These are phyloP conservation scores for Phalaenopsis equestris DNA, from an alignment of 106 monocot species.

Conservation along the genomic window DNA sequence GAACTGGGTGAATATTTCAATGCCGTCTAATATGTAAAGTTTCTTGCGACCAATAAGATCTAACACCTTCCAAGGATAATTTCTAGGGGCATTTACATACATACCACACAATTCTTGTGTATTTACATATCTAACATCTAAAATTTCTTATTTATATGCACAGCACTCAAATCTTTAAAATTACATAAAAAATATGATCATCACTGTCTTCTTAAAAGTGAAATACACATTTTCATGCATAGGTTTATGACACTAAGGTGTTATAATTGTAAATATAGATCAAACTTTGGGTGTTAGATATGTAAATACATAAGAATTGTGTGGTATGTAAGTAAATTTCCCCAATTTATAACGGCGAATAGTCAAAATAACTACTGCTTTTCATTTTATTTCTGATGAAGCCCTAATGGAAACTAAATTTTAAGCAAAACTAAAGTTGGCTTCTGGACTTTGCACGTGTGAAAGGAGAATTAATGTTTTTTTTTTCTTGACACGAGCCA, in stretches of 20 bases:
- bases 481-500: background rate
- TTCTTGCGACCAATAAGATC: slow-evolving; percentile 24
- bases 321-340: too few species aligned
- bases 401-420: background rate
- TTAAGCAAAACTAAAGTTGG: background rate
- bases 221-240: too few species aligned
- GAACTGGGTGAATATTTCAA: slow-evolving; percentile 37
- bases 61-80: slow-evolving; percentile 16
- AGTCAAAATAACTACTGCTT: background rate
- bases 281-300: too few species aligned
- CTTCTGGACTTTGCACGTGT: background rate
- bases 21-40: slow-evolving; percentile 73
- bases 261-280: too few species aligned
- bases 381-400: slow-evolving; percentile 3
- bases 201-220: too few species aligned
- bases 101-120: too few species aligned
- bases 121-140: too few species aligned
- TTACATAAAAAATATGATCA: too few species aligned
- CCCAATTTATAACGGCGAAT: background rate
- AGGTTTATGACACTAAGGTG: too few species aligned
- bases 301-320: too few species aligned
- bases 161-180: too few species aligned
- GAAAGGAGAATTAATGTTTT: background rate
- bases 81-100: background rate
- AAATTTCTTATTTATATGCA: too few species aligned